Evolutionary conservation across 2,329 filamentous ascomycete species (phyloP).

Genomic region (Neofusicoccum ribis): DNA sequence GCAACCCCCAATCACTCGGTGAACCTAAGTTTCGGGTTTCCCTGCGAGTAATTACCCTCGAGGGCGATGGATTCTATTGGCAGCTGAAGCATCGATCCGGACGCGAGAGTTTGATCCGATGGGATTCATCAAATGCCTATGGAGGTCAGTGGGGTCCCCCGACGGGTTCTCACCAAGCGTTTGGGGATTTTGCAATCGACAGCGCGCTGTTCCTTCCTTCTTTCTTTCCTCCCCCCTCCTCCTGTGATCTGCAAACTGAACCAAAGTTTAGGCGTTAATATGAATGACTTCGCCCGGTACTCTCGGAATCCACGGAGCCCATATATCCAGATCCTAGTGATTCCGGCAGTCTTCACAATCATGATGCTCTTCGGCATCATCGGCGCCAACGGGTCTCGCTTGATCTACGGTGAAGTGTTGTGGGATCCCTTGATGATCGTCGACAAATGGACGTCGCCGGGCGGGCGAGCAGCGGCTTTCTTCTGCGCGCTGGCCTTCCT

Average conservation of each 20-base stretch:
- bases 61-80: too few relatives aligned
- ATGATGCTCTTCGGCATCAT: constrained; percentile 31
- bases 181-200: too few relatives aligned
- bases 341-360: constrained; percentile 31
- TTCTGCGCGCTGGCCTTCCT: constrained; percentile 23
- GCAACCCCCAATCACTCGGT: too few relatives aligned
- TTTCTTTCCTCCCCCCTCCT: not conserved
- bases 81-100: too few relatives aligned
- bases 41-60: too few relatives aligned
- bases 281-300: constrained; percentile 25
- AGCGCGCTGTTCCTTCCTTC: too few relatives aligned
- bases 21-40: too few relatives aligned
- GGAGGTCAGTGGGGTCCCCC: too few relatives aligned
- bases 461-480: constrained; percentile 26
- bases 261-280: constrained; percentile 24
- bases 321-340: constrained; percentile 39
- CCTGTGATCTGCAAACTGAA: constrained; percentile 28
- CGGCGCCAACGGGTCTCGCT: constrained; percentile 24
- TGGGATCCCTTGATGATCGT: constrained; percentile 29
- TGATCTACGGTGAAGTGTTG: constrained; percentile 24
- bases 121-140: too few relatives aligned
- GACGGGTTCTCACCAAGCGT: too few relatives aligned
- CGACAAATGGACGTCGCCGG: constrained; percentile 24
- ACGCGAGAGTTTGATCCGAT: too few relatives aligned
- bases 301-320: constrained; percentile 25